These are phyloP conservation scores for Arachnopeziza araneosa DNA, from an alignment of 2,329 filamentous ascomycete species.

Conservation along the genomic window DNA sequence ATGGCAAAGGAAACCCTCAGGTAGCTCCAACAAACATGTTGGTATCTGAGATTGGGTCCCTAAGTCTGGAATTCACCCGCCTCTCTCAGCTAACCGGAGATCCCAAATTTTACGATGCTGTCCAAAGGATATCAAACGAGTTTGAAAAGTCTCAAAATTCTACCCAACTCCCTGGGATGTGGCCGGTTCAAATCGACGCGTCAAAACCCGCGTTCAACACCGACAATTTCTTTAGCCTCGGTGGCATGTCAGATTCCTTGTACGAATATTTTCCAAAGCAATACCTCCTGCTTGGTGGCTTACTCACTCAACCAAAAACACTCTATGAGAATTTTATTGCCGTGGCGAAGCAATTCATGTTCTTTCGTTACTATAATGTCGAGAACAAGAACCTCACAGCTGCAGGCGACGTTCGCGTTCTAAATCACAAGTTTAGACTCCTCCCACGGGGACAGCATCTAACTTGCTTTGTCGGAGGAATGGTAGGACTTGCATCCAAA, in stretches of 20 bases:
- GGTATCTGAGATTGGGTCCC: slow-evolving; percentile 55
- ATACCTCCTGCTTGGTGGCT: slow-evolving; percentile 60
- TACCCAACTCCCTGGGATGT: slow-evolving; percentile 56
- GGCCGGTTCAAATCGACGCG: slow-evolving; percentile 50
- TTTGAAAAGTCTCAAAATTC: slow-evolving; percentile 48
- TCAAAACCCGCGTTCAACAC: slow-evolving; percentile 51
- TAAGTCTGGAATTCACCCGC: slow-evolving; percentile 55
- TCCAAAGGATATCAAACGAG: slow-evolving; percentile 50
- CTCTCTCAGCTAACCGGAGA: slow-evolving; percentile 60
- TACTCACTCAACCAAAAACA: slow-evolving; percentile 42
- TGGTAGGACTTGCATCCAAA: slow-evolving; percentile 61
- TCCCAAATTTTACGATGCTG: slow-evolving; percentile 56
- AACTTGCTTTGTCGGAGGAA: slow-evolving; percentile 65
- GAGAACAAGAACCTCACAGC: slow-evolving; percentile 36
- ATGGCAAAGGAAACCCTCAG: slow-evolving; percentile 46
- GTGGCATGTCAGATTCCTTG: slow-evolving; percentile 51
- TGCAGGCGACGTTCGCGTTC: slow-evolving; percentile 40
- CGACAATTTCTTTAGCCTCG: slow-evolving; percentile 49
- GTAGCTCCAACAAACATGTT: slow-evolving; percentile 49
- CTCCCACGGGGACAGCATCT: slow-evolving; percentile 52
- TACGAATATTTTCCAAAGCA: slow-evolving; percentile 64
- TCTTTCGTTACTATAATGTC: slow-evolving; percentile 41
- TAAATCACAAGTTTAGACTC: slow-evolving; percentile 39
- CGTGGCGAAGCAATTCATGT: slow-evolving; percentile 40
- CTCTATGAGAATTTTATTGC: slow-evolving; percentile 42